Base-by-base conservation (phyloP, 805 yeast genomes). In the Metschnikowia anglica region DNA sequence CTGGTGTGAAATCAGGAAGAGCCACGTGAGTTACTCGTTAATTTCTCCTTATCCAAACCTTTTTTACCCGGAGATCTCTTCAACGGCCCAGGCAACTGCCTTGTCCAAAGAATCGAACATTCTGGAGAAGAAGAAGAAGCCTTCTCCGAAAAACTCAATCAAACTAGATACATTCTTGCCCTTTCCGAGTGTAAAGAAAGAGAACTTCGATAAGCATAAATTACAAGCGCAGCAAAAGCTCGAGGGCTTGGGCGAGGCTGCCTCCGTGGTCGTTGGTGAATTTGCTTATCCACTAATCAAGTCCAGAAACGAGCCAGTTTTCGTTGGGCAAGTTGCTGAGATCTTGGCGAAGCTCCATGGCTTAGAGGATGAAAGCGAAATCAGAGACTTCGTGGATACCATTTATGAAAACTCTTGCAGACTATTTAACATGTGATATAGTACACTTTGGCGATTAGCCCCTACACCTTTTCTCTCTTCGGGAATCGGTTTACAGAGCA, bases 1-100 rank as follows among this genome's bases (percentile, higher is more conserved):
- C 1, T 93, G 99, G 99, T 93, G 99, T 68, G 98, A 90, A 58
- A 79, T 93, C 34, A 73, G 95, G 45, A 85, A 79, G 51, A 75
- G 93, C 8, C 96, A 88, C 60, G 88, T 88, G 2, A 77, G 93
- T 12, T 80, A 77, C 63, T 66, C 77, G 48, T 74, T 69, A 48
- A 59, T 89, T 23, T 64, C 80, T 0, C 56, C 66, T 7, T 76
- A 78, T 48, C 87, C 87, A 3, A 81, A 78, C 55, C 65, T 61
- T 12, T 77, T 68, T 43, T 82, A 80, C 49, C 86, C 86, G 1
- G 50, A 59, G 32, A 43, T 58, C 28, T 8, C 40, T 8, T 21
- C 34, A 11, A 10, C 11, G 8, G 5, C 18, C 11, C 40, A 25
- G 16, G 19, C 3, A 10, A 8, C 10, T 9, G 5, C 28, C n/a